Evolutionary conservation across 257 asterid genomes (phyloP).

Genomic region (Nicotiana noctiflora): DNA sequence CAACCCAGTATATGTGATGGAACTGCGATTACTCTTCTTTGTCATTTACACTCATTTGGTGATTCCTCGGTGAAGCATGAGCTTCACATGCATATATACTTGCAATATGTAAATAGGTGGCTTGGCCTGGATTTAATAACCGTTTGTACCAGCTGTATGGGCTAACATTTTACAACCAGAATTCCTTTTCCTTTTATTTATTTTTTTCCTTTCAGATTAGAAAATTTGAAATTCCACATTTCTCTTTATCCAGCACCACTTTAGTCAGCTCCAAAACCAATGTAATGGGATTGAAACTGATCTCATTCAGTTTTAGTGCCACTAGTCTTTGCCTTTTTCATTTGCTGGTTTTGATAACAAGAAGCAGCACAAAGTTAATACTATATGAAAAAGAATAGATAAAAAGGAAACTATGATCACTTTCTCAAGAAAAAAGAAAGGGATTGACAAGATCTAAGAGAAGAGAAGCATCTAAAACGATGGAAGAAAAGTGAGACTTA

Average conservation of each 20-base stretch:
- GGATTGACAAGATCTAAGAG: background rate
- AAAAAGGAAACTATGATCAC: background rate
- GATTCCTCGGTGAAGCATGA: background rate
- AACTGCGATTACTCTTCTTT: background rate
- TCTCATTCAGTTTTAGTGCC: background rate
- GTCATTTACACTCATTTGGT: background rate
- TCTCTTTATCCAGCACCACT: background rate
- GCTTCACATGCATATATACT: background rate
- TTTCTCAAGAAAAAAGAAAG: background rate
- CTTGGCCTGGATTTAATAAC: background rate
- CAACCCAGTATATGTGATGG: too few species aligned
- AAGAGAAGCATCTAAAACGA: background rate
- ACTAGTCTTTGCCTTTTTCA: background rate
- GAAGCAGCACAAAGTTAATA: background rate
- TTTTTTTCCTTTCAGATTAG: background rate
- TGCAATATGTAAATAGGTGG: background rate
- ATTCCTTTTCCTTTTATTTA: too few species aligned
- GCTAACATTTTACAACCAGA: background rate
- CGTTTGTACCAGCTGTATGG: background rate
- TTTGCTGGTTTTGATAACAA: background rate
- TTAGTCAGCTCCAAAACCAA: background rate
- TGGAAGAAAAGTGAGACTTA: conserved; percentile 26
- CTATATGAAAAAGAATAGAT: background rate
- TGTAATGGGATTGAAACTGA: background rate
- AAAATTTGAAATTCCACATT: background rate